Base-by-base conservation (phyloP, 2,329 filamentous ascomycete species). In the Hypomyces rosellus region DNA sequence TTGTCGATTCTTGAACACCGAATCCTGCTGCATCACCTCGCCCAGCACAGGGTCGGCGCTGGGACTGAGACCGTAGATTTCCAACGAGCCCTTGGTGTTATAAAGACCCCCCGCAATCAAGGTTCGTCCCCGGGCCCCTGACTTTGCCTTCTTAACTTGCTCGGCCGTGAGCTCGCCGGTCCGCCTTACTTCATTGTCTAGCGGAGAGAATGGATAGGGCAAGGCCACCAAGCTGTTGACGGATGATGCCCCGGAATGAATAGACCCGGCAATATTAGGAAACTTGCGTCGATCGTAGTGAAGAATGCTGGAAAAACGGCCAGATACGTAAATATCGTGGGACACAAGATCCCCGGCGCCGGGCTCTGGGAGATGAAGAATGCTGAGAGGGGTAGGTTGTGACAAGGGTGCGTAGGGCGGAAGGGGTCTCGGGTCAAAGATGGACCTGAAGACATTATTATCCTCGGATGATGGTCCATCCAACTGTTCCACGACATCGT, bases 221-320 rank as follows among this genome's bases (percentile, higher is more conserved):
- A 91, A 70, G 1, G 83, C 82, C 0, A 86, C 72, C 53, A 96
- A 73, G 51, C 84, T 84, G 47, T 86, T 89, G 11, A 96, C 76
- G 5, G 86, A 42, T 0, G 88, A 89, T 0, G 88, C 89, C 2
- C 91, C 91, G 0, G 89, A 95, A 67, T 95, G 84, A 9, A 96
- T 84, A 1, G 89, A 89, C 5, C 82, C 85, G 53, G 82, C 79
- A 7, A 96, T 78, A 14, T 80, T 80, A 0, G 89, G 88, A 61
- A 96, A 95, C 66, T 81, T 89, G 41, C 92, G 85, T 3, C 90
- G 81, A 63, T 96, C 90, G 68, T 96, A 97, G 63, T 89, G 86
- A 3, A 96, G 73, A 50, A 96, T 88, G 60, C 84, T 91, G 4
- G 90, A 87, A 64, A 96, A 96, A 14, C 92, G 82, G 0, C 92